Base-by-base conservation (phyloP, 345 rosid genomes). In the Eucalyptus marginata region DNA sequence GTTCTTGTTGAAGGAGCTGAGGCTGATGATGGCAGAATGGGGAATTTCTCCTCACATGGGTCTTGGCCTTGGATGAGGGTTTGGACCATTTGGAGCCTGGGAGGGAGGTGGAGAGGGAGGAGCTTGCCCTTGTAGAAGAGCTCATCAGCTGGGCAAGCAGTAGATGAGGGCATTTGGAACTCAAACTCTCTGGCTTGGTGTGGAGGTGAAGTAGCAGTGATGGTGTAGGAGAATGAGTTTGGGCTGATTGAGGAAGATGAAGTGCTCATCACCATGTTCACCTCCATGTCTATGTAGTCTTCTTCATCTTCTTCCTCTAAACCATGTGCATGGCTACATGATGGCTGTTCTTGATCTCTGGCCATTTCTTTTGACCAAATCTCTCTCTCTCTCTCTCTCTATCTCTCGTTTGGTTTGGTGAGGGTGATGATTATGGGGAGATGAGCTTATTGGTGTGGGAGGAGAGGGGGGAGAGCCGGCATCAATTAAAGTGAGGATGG, bases 91-190 rank as follows among this genome's bases (percentile, higher is more conserved):
- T 94, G 94, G 58, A 95, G 90, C 36, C 98, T 93, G 90, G 96
- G 98, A 90, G 99, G 98, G 88, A 96, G 94, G 85, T 94, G 99
- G 49, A 98, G 99, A 90, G 99, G 99, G 49, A 98, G 98, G 90
- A 98, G 99, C 88, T 95, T 96, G 16, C 99, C 99, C 25, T 93
- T 95, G 94, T 94, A 96, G 94, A 98, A 98, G 51, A 98, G 99
- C 87, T 98, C 98, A 68, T 98, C 99, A 43, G 99, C 99, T 2
- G 99, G 97, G 44, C 90, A 92, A 80, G 71, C 49, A 87, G 95
- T 89, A 88, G 92, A 83, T 87, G 94, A 93, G 85, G 89, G 92
- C 97, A 95, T 94, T 90, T 96, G 96, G 76, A 98, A 98, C 93
- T 98, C 99, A 88, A 98, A 98, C 87, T 96, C 99, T 91, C 93